Evolutionary conservation across 2,329 filamentous ascomycete genomes (phyloP).

Genomic region (Microdochium paspali): DNA sequence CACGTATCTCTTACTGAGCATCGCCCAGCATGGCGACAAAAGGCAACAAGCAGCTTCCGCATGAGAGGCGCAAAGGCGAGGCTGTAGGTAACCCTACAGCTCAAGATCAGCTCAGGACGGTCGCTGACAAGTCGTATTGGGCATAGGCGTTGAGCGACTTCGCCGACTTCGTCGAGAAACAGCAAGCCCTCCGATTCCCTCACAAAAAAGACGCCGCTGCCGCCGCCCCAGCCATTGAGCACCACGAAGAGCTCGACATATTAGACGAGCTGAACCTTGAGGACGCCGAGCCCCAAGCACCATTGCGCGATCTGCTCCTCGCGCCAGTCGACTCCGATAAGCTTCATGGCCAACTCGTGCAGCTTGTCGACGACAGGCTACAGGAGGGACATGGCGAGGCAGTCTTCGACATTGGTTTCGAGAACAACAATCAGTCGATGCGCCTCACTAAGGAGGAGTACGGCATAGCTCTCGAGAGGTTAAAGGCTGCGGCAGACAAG

Average conservation of each 20-base stretch:
- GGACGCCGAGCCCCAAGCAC: constrained; percentile 58
- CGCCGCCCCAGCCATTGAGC: constrained; percentile 58
- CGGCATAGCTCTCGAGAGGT: constrained; percentile 57
- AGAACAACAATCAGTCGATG: constrained; percentile 85
- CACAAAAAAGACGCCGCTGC: constrained; percentile 30
- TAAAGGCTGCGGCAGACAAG: constrained; percentile 55
- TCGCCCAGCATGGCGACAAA: constrained; percentile 42
- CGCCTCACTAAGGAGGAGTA: constrained; percentile 65
- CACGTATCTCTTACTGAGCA: constrained; percentile 10
- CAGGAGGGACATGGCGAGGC: constrained; percentile 82
- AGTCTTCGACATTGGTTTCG: constrained; percentile 84
- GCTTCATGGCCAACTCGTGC: constrained; percentile 51
- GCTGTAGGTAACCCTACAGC: constrained; percentile 43
- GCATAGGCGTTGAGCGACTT: constrained; percentile 78
- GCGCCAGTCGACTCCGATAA: constrained; percentile 46
- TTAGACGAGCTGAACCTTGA: constrained; percentile 69
- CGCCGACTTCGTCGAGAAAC: constrained; percentile 92
- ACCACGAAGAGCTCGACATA: constrained; percentile 86
- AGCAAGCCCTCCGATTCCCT: constrained; percentile 67
- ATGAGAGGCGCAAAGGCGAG: constrained; percentile 82
- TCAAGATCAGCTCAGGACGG: not conserved
- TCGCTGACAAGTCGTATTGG: constrained; percentile 1
- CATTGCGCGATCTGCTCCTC: constrained; percentile 69
- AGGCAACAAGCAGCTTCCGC: constrained; percentile 52
- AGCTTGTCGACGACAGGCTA: constrained; percentile 58